Percentiles rank a stretch among this genome's conserved stretches.
phyloP scores from a whole-genome alignment of 2,329 filamentous ascomycete species.

The Hymenoscyphus occultus region DNA sequence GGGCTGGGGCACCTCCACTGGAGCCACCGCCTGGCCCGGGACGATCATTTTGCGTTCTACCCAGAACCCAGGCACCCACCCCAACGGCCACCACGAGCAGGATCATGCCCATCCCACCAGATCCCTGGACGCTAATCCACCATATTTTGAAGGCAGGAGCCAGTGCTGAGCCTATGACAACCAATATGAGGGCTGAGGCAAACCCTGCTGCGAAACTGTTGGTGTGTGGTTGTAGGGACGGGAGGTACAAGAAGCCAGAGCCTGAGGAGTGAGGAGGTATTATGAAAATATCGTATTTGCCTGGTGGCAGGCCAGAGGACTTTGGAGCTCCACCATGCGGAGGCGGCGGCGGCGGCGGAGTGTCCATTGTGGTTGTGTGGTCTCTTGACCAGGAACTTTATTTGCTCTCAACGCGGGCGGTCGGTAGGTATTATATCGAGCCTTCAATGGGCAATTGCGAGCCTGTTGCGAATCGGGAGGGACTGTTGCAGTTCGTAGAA shows the following conservation, averaged over 20 bases:
- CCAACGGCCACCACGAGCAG: conserved; percentile 71
- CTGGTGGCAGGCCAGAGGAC: conserved; percentile 70
- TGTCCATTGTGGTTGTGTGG: conserved; percentile 31
- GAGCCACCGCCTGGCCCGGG: conserved; percentile 34
- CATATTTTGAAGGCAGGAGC: conserved; percentile 72
- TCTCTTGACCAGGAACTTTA: conserved; percentile 16
- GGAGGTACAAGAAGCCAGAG: conserved; percentile 89
- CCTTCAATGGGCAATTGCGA: conserved; percentile 2
- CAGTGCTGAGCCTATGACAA: conserved; percentile 70
- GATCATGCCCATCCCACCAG: conserved; percentile 70
- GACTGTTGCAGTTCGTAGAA: conserved; percentile 26
- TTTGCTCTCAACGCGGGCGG: conserved; percentile 7
- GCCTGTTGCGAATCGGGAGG: conserved; percentile 14
- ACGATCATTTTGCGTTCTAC: conserved; percentile 56
- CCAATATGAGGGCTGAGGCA: conserved; percentile 68
- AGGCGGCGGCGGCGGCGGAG: conserved; percentile 72
- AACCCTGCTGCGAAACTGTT: conserved; percentile 92
- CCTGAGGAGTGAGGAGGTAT: conserved; percentile 90
- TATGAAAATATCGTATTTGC: conserved; percentile 97
- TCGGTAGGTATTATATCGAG: neutral
- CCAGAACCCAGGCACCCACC: conserved; percentile 74
- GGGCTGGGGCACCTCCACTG: conserved; percentile 15
- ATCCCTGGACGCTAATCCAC: conserved; percentile 67
- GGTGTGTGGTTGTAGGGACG: conserved; percentile 77
- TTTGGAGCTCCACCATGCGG: conserved; percentile 80